Conservation (phyloP, 2,329 filamentous ascomycete species). For the Ophiocordyceps robertsii region DNA sequence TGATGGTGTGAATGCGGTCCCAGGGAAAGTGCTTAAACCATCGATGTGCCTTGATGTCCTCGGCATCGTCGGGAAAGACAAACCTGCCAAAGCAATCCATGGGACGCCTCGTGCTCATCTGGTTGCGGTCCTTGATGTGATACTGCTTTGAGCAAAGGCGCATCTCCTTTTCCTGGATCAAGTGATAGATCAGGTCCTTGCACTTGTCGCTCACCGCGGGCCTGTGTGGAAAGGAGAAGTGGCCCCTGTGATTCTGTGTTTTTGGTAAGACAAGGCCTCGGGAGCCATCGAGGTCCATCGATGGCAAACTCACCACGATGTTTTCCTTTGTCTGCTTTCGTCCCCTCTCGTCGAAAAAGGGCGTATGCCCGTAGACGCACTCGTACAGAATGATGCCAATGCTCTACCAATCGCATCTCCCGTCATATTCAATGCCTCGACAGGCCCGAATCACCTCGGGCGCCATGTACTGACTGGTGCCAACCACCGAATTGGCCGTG, state of each 20-base stretch:
- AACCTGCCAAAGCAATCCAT: slow-evolving; percentile 32
- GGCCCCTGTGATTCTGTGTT: slow-evolving; percentile 52
- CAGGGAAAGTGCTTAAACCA: slow-evolving; percentile 76
- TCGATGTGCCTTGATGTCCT: slow-evolving; percentile 77
- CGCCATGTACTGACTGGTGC: slow-evolving; percentile 97
- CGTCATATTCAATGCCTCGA: slow-evolving; percentile 52
- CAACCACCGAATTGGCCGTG: slow-evolving; percentile 74
- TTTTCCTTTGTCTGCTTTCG: slow-evolving; percentile 75
- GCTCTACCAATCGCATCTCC: slow-evolving; percentile 94
- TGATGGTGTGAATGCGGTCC: slow-evolving; percentile 56
- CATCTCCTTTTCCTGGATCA: slow-evolving; percentile 61
- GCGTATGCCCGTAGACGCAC: slow-evolving; percentile 84
- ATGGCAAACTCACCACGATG: slow-evolving; percentile 49
- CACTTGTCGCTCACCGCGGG: slow-evolving; percentile 56
- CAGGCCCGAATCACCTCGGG: slow-evolving; percentile 67
- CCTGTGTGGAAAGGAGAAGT: slow-evolving; percentile 56
- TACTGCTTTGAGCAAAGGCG: slow-evolving; percentile 71
- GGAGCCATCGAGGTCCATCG: background rate
- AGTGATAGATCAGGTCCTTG: slow-evolving; percentile 59
- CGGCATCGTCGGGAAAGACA: slow-evolving; percentile 72
- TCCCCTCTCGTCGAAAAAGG: slow-evolving; percentile 68
- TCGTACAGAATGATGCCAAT: slow-evolving; percentile 90
- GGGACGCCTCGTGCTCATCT: slow-evolving; percentile 8
- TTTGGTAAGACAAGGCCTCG: background rate
- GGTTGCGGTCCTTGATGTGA: slow-evolving; percentile 43